Evolutionary conservation across 768 basidiomycete genomes (phyloP).

Genomic region (Nevesoporus exiguus): DNA sequence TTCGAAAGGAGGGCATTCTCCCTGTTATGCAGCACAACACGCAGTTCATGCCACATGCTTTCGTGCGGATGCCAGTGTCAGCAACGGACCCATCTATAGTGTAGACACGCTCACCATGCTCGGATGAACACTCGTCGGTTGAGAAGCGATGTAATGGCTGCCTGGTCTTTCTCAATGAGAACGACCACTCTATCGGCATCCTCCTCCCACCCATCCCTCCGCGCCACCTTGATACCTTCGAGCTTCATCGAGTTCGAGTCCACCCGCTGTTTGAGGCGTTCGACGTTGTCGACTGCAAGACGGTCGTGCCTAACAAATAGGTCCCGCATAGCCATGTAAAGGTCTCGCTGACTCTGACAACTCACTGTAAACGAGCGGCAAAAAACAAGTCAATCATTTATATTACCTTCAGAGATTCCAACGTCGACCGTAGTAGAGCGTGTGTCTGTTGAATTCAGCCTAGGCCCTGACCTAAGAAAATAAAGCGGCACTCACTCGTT

Average conservation of each 20-base stretch:
- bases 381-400: neutral
- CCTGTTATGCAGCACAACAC: slow-evolving; percentile 85
- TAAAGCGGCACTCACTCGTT: slow-evolving; percentile 49
- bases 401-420: slow-evolving; percentile 74
- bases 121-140: slow-evolving; percentile 83
- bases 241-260: slow-evolving; percentile 73
- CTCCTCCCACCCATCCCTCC: slow-evolving; percentile 82
- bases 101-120: slow-evolving; percentile 56
- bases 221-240: slow-evolving; percentile 62
- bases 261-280: slow-evolving; percentile 82
- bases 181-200: slow-evolving; percentile 75
- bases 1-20: slow-evolving; percentile 81
- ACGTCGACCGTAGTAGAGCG: slow-evolving; percentile 57
- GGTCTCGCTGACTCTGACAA: slow-evolving; percentile 68
- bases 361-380: slow-evolving; percentile 8
- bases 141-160: slow-evolving; percentile 68
- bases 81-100: neutral
- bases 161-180: slow-evolving; percentile 82
- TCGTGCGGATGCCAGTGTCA: slow-evolving; percentile 5
- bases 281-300: slow-evolving; percentile 85
- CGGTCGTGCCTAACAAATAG: slow-evolving; percentile 84
- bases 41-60: slow-evolving; percentile 96
- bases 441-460: slow-evolving; percentile 47
- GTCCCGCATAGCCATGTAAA: slow-evolving; percentile 85
- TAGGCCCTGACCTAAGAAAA: neutral